phyloP scores from a whole-genome alignment of 306 rosid genomes.

The Vigna mungo region DNA sequence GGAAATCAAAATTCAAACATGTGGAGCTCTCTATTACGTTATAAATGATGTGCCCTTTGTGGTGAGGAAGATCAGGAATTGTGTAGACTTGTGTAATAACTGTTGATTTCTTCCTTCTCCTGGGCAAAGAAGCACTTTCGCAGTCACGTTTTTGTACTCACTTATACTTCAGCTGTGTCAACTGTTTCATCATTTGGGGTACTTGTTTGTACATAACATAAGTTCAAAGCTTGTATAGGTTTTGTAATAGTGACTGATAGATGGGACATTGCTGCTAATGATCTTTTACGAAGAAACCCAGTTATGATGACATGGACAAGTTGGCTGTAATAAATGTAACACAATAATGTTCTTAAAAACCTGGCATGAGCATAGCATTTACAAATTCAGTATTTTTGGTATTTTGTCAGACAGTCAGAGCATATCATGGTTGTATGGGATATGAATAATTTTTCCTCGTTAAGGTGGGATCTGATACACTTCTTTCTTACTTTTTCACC shows the following conservation, averaged over 20 bases:
- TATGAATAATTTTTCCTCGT: background rate
- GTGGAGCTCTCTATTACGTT: constrained; percentile 12
- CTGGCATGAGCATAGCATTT: background rate
- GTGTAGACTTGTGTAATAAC: constrained; percentile 5
- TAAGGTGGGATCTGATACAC: too few relatives aligned
- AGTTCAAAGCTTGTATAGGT: constrained; percentile 44
- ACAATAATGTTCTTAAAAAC: background rate
- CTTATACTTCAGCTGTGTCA: constrained; percentile 18
- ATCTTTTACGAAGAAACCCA: background rate
- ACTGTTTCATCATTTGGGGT: constrained; percentile 8
- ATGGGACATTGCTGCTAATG: constrained; percentile 3
- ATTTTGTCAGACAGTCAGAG: background rate
- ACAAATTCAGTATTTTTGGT: too few relatives aligned
- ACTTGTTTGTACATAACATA: constrained; percentile 47
- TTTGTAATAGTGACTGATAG: constrained; percentile 1
- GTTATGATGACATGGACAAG: background rate
- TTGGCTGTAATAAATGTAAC: background rate
- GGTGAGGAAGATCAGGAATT: constrained; percentile 33
- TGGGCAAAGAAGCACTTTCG: constrained; percentile 36
- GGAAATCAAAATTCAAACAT: constrained; percentile 6
- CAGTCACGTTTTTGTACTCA: background rate
- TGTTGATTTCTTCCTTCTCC: background rate
- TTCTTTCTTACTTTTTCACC: too few relatives aligned
- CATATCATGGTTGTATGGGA: background rate
- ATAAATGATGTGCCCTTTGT: constrained; percentile 1